phyloP scores from a whole-genome alignment of 768 basidiomycete genomes.

The Boletus reticuloceps region DNA sequence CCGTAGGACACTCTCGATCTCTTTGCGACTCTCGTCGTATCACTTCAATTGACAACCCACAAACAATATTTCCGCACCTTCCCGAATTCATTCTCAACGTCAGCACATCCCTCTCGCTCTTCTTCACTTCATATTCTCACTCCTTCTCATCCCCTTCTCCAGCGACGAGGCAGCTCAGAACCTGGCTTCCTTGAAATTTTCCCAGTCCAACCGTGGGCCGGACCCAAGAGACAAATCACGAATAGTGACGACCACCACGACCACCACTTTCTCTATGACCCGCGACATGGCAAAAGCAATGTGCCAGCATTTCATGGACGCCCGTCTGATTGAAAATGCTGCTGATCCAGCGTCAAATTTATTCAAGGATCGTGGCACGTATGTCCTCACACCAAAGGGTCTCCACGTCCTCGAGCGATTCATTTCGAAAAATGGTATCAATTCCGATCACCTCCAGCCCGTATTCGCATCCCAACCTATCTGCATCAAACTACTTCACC shows the following conservation, averaged over 20 bases:
- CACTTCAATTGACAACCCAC: slow-evolving; percentile 82
- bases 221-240: slow-evolving; percentile 98
- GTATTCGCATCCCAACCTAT: slow-evolving; percentile 93
- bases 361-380: slow-evolving; percentile 98
- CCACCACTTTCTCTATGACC: slow-evolving; percentile 99
- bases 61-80: slow-evolving; percentile 97
- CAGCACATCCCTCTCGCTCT: slow-evolving; percentile 32
- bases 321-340: slow-evolving; percentile 95
- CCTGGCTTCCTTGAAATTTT: slow-evolving; percentile 93
- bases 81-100: slow-evolving; percentile 96
- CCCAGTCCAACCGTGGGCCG: slow-evolving; percentile 96
- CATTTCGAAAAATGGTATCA: slow-evolving; percentile 99
- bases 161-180: slow-evolving; percentile 96
- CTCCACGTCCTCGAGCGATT: slow-evolving; percentile 99
- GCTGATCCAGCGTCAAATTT: slow-evolving; percentile 82
- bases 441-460: slow-evolving; percentile 84
- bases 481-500: slow-evolving; percentile 95
- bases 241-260: slow-evolving; percentile 98
- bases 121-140: not conserved
- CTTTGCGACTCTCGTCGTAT: slow-evolving; percentile 95
- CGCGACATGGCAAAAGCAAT: slow-evolving; percentile 99
- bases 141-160: slow-evolving; percentile 11
- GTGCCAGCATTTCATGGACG: slow-evolving; percentile 99
- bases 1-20: slow-evolving; percentile 94
- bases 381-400: slow-evolving; percentile 94